Percentiles rank a stretch among this genome's conserved stretches.
Evolutionary conservation across 352 stramenopile genomes (phyloP).

Genomic region (Globisporangium parvum): DNA sequence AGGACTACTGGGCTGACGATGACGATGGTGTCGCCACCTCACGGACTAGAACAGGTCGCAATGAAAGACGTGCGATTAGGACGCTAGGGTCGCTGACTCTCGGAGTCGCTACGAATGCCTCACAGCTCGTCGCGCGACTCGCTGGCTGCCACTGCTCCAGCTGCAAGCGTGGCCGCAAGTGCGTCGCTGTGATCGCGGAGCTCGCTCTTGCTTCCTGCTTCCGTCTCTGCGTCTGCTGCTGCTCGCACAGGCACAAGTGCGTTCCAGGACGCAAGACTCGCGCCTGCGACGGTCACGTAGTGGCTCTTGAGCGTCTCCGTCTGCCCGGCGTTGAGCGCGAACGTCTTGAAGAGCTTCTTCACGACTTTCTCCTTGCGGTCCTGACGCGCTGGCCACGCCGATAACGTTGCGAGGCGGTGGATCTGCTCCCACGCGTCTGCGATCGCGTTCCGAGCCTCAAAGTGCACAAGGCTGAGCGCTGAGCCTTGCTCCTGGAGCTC

Average conservation of each 20-base stretch:
- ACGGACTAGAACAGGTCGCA: too few species aligned
- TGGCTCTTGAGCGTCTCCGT: constrained; percentile 28
- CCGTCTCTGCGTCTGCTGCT: neutral
- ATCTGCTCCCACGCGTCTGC: constrained; percentile 49
- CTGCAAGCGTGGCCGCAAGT: neutral
- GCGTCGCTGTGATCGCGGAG: neutral
- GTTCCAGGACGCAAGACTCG: constrained; percentile 32
- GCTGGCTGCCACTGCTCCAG: constrained; percentile 8
- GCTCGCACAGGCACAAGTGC: constrained; percentile 7
- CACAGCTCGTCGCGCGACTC: constrained; percentile 22
- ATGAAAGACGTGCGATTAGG: too few species aligned
- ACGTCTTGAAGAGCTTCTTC: constrained; percentile 13
- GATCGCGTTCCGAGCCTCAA: constrained; percentile 34
- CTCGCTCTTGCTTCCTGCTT: neutral
- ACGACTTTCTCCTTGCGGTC: constrained; percentile 31
- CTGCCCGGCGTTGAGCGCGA: constrained; percentile 21
- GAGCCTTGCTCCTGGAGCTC: constrained; percentile 11
- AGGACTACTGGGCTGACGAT: too few species aligned
- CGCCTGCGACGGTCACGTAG: constrained; percentile 33
- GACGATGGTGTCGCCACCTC: too few species aligned
- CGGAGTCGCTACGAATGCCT: too few species aligned
- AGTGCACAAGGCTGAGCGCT: constrained; percentile 15
- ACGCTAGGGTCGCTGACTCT: neutral
- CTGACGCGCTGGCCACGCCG: constrained; percentile 41
- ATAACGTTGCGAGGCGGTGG: constrained; percentile 20